Evolutionary conservation across 176 grass and related monocot species (phyloP).

Genomic region (Aegilops tauschii): DNA sequence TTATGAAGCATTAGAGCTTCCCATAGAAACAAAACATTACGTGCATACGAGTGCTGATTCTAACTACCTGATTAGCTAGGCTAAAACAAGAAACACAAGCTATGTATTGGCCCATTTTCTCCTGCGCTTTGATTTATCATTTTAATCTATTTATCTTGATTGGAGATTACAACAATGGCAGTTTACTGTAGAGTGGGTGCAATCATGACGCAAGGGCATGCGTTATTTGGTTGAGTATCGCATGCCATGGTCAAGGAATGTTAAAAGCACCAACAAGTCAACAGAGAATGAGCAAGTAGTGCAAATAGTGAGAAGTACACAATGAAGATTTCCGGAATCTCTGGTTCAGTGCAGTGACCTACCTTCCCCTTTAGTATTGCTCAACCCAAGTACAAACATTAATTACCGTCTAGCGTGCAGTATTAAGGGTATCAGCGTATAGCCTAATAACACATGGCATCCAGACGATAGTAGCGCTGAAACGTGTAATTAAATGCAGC

Average conservation of each 20-base stretch:
- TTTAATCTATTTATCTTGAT: constrained; percentile 3
- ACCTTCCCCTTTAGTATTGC: not conserved
- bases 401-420: not conserved
- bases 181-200: not conserved
- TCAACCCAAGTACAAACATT: not conserved
- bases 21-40: not conserved
- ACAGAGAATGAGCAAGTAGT: not conserved
- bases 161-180: not conserved
- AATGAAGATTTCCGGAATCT: not conserved
- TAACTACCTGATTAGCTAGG: not conserved
- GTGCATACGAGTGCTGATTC: not conserved
- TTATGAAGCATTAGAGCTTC: not conserved
- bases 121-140: not conserved
- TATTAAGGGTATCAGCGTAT: not conserved
- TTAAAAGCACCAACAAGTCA: too few relatives aligned
- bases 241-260: not conserved
- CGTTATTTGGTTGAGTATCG: not conserved
- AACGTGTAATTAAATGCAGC: not conserved
- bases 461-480: not conserved
- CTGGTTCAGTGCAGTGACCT: not conserved
- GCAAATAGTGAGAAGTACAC: not conserved
- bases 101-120: not conserved
- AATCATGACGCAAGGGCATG: not conserved
- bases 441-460: not conserved
- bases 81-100: not conserved